These are phyloP conservation scores for Syzygium oleosum DNA, from an alignment of 345 rosid genomes.

Conservation along the genomic window DNA sequence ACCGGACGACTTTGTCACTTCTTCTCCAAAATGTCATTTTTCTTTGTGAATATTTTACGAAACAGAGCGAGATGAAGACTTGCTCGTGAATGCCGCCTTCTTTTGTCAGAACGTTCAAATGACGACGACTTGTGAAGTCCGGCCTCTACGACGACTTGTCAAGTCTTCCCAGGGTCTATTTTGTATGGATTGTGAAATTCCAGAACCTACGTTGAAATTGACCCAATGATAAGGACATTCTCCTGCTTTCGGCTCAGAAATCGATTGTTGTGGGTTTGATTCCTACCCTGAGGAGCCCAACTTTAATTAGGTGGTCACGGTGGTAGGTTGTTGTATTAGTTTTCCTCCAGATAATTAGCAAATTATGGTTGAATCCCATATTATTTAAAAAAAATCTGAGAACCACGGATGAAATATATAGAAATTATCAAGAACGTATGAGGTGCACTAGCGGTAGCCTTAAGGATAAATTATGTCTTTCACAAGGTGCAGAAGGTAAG, in stretches of 20 bases:
- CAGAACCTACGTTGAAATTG: too few relatives aligned
- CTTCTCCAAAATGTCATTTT: too few relatives aligned
- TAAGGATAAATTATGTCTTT: too few relatives aligned
- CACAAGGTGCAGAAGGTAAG: neutral
- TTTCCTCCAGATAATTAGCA: neutral
- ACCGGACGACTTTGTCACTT: too few relatives aligned
- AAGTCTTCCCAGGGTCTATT: neutral
- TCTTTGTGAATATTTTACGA: neutral
- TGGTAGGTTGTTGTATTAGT: neutral
- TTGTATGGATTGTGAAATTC: too few relatives aligned
- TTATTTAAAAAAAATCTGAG: neutral
- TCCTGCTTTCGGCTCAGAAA: too few relatives aligned
- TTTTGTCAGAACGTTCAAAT: too few relatives aligned
- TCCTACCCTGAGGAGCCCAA: neutral
- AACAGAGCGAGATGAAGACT: neutral
- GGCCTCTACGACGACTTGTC: neutral
- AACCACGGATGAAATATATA: neutral
- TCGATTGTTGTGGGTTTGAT: neutral
- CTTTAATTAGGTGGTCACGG: neutral
- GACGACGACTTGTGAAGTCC: neutral
- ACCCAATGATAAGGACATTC: too few relatives aligned
- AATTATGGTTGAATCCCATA: accelerated
- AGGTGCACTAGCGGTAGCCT: neutral
- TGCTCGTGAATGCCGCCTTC: neutral
- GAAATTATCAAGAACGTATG: too few relatives aligned